Base-by-base conservation (phyloP, 2,329 filamentous ascomycete genomes). In the Aspergillus amoenus region DNA sequence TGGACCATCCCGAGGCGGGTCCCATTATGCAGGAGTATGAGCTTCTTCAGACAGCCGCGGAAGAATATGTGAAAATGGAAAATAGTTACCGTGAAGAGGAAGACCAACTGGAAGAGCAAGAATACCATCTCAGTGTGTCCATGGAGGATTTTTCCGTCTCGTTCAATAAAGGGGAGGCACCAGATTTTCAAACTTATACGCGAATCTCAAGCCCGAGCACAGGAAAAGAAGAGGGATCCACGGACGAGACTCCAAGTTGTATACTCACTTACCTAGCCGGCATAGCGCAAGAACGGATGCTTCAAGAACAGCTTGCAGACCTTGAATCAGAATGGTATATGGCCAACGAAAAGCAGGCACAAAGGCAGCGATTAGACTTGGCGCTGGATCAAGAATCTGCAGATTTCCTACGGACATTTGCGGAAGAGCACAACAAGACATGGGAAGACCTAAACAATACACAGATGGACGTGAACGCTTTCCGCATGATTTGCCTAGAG, bases 51-150 rank as follows among this genome's bases (percentile, higher is more conserved):
- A 47, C 49, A 6, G 58, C 56, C 4, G 64, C 63, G 15, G 58
- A 63, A 5, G 60, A 62, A 17, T 70, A 71, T 47, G 54, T 65
- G 48, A 56, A 53, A 5, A 55, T 67, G 39, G 70, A 72, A 53
- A 55, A 59, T 21, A 60, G 58, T 11, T 68, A 69, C 42, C 56
- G 67, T 22, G 40, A 62, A n/a, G 51, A 60, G 4, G 70, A 73
- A 52, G 64, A 67, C 18, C 57, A 63, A n/a, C 50, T 72, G 34
- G 64, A 64, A 42, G 56, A 58, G n/a, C 55, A 66, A n/a, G 69
- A 73, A 43, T 65, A 62, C 32, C 34, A 50, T 13, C 60, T 73
- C n/a, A 56, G 57, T 17, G 56, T 61, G 30, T 59, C 56, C 39
- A 66, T 60, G 51, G 61, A 55, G 45, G 59, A 32, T n/a, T 56